Percentiles rank a stretch among this genome's conserved stretches.
Conservation (phyloP, 2,329 filamentous ascomycete genomes). For the Parastagonospora nodorum region DNA sequence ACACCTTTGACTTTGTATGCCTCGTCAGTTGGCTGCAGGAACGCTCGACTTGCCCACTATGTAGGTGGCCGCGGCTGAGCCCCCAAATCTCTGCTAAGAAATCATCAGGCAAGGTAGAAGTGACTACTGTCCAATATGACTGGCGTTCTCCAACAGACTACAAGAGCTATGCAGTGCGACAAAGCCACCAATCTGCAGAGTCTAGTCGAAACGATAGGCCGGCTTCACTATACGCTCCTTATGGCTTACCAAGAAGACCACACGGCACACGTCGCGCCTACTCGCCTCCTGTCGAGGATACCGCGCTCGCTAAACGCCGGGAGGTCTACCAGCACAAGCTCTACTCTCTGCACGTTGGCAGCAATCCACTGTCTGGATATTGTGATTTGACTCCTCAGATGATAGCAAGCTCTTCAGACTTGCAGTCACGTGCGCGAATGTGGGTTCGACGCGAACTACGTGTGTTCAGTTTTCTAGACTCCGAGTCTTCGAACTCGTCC, state of each 20-base stretch:
- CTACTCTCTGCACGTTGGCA: conserved; percentile 81
- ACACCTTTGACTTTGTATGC: conserved; percentile 84
- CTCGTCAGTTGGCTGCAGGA: conserved; percentile 80
- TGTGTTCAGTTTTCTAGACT: conserved; percentile 76
- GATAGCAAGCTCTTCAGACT: conserved; percentile 67
- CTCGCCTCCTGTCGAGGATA: conserved; percentile 40
- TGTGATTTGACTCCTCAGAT: conserved; percentile 71
- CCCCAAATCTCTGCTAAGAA: background rate
- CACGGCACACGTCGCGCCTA: conserved; percentile 21
- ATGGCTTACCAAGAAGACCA: conserved; percentile 22
- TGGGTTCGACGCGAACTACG: conserved; percentile 85
- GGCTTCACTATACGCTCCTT: conserved; percentile 17
- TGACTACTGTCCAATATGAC: conserved; percentile 69
- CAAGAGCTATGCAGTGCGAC: conserved; percentile 63
- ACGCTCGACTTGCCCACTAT: conserved; percentile 76
- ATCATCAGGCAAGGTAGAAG: conserved; percentile 54
- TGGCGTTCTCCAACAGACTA: conserved; percentile 58
- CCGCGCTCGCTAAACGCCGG: conserved; percentile 65
- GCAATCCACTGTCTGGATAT: conserved; percentile 78
- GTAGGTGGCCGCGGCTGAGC: conserved; percentile 56
- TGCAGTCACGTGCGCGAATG: conserved; percentile 76
- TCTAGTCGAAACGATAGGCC: background rate
- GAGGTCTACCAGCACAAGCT: conserved; percentile 73
- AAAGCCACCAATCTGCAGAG: conserved; percentile 17
- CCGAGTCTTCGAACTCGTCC: conserved; percentile 29